These are phyloP conservation scores for Trichothecium roseum DNA, from an alignment of 2,329 filamentous ascomycete genomes.

Conservation along the genomic window DNA sequence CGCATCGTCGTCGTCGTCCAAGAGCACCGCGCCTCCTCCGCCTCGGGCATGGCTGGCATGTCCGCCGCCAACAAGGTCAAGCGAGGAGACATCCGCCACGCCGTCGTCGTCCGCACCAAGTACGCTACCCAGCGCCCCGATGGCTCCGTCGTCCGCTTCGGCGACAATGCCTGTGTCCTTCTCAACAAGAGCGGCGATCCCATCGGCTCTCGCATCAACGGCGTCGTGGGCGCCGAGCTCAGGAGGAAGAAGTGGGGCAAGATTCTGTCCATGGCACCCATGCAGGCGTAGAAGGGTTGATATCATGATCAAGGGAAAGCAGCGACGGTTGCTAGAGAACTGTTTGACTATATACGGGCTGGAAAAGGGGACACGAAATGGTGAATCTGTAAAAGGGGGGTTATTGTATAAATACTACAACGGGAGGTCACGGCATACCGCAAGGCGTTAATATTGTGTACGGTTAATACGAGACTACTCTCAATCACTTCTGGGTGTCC, in stretches of 20 bases:
- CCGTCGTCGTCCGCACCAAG: conserved; percentile 82
- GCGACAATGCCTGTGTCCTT: conserved; percentile 95
- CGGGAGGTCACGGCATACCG: too few relatives aligned
- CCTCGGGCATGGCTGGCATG: conserved; percentile 61
- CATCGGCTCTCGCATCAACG: conserved; percentile 84
- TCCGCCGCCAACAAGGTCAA: conserved; percentile 82
- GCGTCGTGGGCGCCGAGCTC: conserved; percentile 82
- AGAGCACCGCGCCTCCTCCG: conserved; percentile 76
- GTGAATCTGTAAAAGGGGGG: neutral
- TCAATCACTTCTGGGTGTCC: too few relatives aligned
- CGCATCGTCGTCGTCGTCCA: conserved; percentile 96
- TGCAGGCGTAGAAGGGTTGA: conserved; percentile 34
- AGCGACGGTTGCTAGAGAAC: neutral
- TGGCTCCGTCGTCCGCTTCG: conserved; percentile 84
- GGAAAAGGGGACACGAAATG: too few relatives aligned
- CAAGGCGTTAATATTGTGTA: too few relatives aligned
- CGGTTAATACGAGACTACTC: too few relatives aligned
- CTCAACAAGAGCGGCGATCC: conserved; percentile 96
- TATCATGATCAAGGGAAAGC: neutral
- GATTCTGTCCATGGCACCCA: conserved; percentile 87
- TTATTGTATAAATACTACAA: neutral
- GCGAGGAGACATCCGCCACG: conserved; percentile 91
- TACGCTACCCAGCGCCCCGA: conserved; percentile 83
- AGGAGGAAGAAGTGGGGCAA: conserved; percentile 95
- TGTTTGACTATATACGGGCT: neutral